phyloP scores from a whole-genome alignment of 2,329 filamentous ascomycete genomes.

The Xylariaceae sp. region DNA sequence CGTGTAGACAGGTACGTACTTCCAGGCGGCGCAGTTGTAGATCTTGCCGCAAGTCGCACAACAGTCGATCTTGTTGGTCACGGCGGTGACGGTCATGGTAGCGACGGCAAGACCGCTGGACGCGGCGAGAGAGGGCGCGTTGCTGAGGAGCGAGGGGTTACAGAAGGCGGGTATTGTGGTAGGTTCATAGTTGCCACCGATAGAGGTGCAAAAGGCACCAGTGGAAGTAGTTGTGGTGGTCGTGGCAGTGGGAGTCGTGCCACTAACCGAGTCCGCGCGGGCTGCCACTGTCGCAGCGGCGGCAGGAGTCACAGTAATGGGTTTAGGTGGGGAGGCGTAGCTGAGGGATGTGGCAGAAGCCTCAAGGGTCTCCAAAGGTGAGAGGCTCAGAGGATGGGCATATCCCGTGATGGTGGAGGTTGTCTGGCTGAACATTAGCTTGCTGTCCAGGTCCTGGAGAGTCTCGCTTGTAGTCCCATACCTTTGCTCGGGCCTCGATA shows the following conservation, averaged over 20 bases:
- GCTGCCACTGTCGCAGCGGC: conserved; percentile 21
- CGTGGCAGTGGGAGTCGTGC: not conserved
- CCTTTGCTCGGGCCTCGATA: conserved; percentile 3
- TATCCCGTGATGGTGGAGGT: conserved; percentile 23
- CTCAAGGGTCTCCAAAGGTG: conserved; percentile 16
- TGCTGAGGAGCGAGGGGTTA: conserved; percentile 21
- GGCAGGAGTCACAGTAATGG: conserved; percentile 19
- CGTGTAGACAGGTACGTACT: conserved; percentile 21
- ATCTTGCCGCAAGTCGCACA: conserved; percentile 24
- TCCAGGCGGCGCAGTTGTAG: conserved; percentile 29
- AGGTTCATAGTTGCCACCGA: conserved; percentile 19
- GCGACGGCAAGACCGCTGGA: conserved; percentile 13
- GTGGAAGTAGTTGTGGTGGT: not conserved
- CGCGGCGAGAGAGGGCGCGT: conserved; percentile 15
- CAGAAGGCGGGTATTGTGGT: conserved; percentile 27
- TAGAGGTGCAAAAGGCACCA: conserved; percentile 16
- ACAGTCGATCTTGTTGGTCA: conserved; percentile 25
- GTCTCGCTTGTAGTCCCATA: not conserved
- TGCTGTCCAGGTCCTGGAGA: not conserved
- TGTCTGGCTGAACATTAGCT: not conserved
- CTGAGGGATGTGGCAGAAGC: conserved; percentile 19
- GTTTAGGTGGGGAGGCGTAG: conserved; percentile 20
- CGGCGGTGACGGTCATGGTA: conserved; percentile 20
- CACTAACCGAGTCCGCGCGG: not conserved
- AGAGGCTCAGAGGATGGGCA: conserved; percentile 25